Evolutionary conservation across 1,284 basidiomycete species (phyloP), one percentile per base, ranked within the genome.

Genomic region (Sutorius eximius): DNA sequence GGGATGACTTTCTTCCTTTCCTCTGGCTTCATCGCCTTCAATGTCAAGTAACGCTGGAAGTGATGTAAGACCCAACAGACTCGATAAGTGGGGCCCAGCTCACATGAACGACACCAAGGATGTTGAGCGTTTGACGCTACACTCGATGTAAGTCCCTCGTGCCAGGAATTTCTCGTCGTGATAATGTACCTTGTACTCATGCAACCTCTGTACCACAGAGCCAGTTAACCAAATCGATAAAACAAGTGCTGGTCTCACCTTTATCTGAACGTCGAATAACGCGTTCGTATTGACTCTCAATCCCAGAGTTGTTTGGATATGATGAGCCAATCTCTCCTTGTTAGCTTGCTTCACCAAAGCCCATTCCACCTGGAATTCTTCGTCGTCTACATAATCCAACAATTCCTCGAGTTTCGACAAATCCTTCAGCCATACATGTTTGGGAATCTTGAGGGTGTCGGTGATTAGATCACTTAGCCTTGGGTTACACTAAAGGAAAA

Each of bases 231-330:
- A 6, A 13, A 4, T 37, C n/a, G 37, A 37, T 36, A 43, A 33
- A 16, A 22, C 9, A 8, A 20, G 15, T 6, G 13, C 3, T 2
- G 11, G 6, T 36, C 61, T 42, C 56, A 90, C 86, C 82, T 95
- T 96, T 67, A 94, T 91, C 73, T 96, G 94, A 16, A 95, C 88
- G 67, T 95, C 92, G 67, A 95, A 96, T 80, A 96, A 82, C 24
- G 91, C 92, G 51, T 86, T 76, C 30, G 91, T 87, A 64, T 91
- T 86, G 56, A 96, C 78, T 30, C 71, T 82, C 57, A 87, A 78
- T 59, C 93, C 92, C 22, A 95, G 76, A 5, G 85, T 89, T 12
- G 72, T 72, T 72, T 92, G 81, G 29, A 96, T 83, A 63, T 93
- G 80, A 53, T 86, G 82, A 8, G 93, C 93, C 12, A 92, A 77